Conservation (phyloP, 2,329 filamentous ascomycete genomes). For the Colletotrichum limetticola region DNA sequence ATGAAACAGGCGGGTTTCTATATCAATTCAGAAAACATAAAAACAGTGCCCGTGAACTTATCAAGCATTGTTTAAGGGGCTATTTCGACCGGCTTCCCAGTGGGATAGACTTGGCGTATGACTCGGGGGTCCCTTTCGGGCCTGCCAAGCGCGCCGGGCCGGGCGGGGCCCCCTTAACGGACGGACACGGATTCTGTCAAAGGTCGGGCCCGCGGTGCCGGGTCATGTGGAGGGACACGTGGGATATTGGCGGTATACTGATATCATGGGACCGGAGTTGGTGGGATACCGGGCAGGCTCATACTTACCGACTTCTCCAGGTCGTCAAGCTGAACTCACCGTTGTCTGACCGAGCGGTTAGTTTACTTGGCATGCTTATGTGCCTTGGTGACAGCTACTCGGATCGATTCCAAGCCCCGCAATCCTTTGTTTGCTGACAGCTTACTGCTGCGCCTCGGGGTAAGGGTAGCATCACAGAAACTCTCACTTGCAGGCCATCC, state of each 20-base stretch:
- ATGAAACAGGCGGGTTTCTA: slow-evolving; percentile 6
- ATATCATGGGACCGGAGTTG: background rate
- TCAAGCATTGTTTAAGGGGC: background rate
- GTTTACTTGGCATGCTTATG: background rate
- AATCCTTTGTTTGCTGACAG: background rate
- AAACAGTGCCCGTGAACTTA: background rate
- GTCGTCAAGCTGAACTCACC: slow-evolving; percentile 5
- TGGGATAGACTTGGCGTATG: slow-evolving; percentile 10
- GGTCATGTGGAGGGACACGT: background rate
- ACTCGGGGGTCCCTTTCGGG: background rate
- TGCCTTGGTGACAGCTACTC: background rate
- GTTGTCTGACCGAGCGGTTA: background rate
- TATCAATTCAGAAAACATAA: background rate
- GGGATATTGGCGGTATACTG: background rate
- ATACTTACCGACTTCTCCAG: background rate
- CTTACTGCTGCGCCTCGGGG: background rate
- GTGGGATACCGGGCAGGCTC: no score
- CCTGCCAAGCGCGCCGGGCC: slow-evolving; percentile 12
- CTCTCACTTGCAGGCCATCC: background rate
- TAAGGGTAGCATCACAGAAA: no score
- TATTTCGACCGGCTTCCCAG: background rate
- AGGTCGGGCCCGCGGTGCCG: slow-evolving; percentile 5
- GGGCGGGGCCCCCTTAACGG: background rate
- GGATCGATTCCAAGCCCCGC: background rate
- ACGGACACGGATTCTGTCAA: slow-evolving; percentile 8